These are phyloP conservation scores for Astrephomene gubernaculifera DNA, from an alignment of 139 green algal genomes.

Conservation along the genomic window DNA sequence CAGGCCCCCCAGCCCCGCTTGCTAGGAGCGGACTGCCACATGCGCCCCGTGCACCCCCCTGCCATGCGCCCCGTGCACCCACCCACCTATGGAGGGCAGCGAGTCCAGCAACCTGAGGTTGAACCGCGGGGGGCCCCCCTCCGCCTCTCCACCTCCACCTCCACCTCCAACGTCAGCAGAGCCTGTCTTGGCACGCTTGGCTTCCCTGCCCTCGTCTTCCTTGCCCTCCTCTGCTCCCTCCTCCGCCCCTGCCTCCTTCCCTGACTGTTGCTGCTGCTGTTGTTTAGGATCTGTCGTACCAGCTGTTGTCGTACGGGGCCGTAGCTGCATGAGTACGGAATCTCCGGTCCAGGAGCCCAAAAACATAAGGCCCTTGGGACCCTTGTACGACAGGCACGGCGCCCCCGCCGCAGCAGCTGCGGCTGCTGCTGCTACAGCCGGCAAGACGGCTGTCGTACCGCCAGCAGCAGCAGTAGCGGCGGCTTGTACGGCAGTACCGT, in stretches of 20 bases:
- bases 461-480: not conserved
- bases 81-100: constrained; percentile 17
- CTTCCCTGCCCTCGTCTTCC: constrained; percentile 22
- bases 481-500: not conserved
- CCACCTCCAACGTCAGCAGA: too few species aligned
- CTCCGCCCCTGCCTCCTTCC: not conserved
- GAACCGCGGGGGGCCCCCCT: constrained; percentile 6
- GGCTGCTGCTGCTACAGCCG: too few species aligned
- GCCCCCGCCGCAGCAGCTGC: constrained; percentile 16
- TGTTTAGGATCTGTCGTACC: not conserved
- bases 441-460: too few species aligned
- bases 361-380: constrained; percentile 78
- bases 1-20: not conserved
- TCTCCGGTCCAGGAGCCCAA: constrained; percentile 85
- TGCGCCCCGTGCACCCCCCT: not conserved
- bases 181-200: too few species aligned
- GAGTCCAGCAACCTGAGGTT: constrained; percentile 27
- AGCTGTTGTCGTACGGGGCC: not conserved
- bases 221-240: not conserved
- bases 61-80: not conserved
- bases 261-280: not conserved
- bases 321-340: constrained; percentile 83
- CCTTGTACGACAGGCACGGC: constrained; percentile 39
- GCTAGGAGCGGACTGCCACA: not conserved
- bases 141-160: too few species aligned